phyloP scores from a whole-genome alignment of 2,329 filamentous ascomycete species.

The Apiospora sp. region DNA sequence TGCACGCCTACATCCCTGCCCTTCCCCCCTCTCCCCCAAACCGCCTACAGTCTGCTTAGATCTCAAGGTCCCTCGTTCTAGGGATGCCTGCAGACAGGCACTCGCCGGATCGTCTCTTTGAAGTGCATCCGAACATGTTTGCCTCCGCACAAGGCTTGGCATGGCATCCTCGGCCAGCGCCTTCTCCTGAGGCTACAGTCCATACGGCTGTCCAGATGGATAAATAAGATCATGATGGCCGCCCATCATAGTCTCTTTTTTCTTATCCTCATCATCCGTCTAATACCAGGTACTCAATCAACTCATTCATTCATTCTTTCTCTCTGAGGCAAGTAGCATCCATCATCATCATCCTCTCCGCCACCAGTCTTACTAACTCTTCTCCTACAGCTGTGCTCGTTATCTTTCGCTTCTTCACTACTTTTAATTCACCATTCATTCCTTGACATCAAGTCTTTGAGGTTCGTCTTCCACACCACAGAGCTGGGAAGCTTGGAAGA shows the following conservation, averaged over 20 bases:
- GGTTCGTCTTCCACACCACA: slow-evolving; percentile 46
- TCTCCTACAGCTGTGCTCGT: slow-evolving; percentile 56
- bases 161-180: slow-evolving; percentile 38
- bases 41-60: not conserved
- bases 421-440: slow-evolving; percentile 43
- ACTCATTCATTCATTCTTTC: slow-evolving; percentile 51
- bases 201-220: slow-evolving; percentile 27
- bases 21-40: not conserved
- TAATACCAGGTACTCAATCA: slow-evolving; percentile 41
- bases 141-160: slow-evolving; percentile 37
- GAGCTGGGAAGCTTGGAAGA: not conserved
- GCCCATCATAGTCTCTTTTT: slow-evolving; percentile 36
- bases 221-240: slow-evolving; percentile 49
- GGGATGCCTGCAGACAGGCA: slow-evolving; percentile 48
- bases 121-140: slow-evolving; percentile 48
- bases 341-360: slow-evolving; percentile 20
- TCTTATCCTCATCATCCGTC: slow-evolving; percentile 42
- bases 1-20: not conserved
- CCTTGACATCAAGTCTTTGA: slow-evolving; percentile 47
- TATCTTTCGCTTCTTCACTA: slow-evolving; percentile 14
- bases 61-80: slow-evolving; percentile 38
- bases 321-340: slow-evolving; percentile 51
- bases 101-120: slow-evolving; percentile 48
- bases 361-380: slow-evolving; percentile 33
- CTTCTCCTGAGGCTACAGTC: slow-evolving; percentile 34